These are phyloP conservation scores for Dioscorea dumetorum DNA, from an alignment of 106 monocot species.

Conservation along the genomic window DNA sequence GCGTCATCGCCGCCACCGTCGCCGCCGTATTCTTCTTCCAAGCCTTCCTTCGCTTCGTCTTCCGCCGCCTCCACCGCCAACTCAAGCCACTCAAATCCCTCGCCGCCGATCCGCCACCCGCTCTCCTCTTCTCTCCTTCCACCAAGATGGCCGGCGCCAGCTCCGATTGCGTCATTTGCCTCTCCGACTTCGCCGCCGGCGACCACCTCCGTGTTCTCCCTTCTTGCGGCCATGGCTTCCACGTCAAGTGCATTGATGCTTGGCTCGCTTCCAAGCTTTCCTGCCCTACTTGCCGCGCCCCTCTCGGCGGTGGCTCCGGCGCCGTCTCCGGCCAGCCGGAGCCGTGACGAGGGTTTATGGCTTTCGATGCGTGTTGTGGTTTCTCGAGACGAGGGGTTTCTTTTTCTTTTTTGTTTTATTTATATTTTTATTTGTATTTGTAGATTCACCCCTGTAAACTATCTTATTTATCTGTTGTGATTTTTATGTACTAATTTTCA, in stretches of 20 bases:
- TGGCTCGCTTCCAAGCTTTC: constrained; percentile 7
- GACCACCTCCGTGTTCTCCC: constrained; percentile 11
- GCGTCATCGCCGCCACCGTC: constrained; percentile 3
- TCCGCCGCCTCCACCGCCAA: not conserved
- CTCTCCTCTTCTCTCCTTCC: constrained; percentile 4
- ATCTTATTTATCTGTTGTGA: too few species aligned
- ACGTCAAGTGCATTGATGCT: constrained; percentile 4
- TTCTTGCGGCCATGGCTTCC: constrained; percentile 16
- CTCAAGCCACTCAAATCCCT: not conserved
- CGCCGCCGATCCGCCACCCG: not conserved
- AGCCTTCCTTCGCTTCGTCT: constrained; percentile 1
- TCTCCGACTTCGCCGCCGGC: constrained; percentile 12
- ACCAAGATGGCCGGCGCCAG: not conserved
- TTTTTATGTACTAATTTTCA: too few species aligned
- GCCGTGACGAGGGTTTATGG: too few species aligned
- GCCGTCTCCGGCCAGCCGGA: not conserved
- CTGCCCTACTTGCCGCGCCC: constrained; percentile 15
- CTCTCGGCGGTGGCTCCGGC: not conserved
- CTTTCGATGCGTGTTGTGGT: too few species aligned
- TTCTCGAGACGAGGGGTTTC: too few species aligned
- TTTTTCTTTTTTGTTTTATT: too few species aligned
- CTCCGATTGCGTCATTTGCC: constrained; percentile 14
- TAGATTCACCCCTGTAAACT: too few species aligned
- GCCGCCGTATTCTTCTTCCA: constrained; percentile 5
- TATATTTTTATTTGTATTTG: too few species aligned